Percentiles rank a stretch among this genome's conserved stretches.
Conservation (phyloP, 129 eudicot genomes). For the Glebionis coronaria region DNA sequence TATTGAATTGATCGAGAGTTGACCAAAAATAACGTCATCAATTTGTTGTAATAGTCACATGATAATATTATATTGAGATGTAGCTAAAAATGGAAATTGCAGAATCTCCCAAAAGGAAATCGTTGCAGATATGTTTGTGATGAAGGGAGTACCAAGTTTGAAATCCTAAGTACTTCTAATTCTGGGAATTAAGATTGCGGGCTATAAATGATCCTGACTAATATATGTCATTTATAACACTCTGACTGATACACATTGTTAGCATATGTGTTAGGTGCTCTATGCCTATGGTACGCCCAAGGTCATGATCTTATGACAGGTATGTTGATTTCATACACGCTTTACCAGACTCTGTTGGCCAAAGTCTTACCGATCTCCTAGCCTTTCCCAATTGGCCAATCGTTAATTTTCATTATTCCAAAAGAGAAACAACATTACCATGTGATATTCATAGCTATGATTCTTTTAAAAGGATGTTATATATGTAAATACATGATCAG, state of each 20-base stretch:
- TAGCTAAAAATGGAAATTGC: too few relatives aligned
- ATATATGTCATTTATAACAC: constrained; percentile 5
- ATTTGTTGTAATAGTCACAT: constrained; percentile 5
- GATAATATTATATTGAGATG: too few relatives aligned
- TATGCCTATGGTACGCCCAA: constrained; percentile 6
- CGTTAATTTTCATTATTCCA: too few relatives aligned
- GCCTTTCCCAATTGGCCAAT: too few relatives aligned
- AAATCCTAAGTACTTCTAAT: not conserved
- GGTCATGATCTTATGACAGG: constrained; percentile 12
- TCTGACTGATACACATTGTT: constrained; percentile 9
- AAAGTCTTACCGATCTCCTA: too few relatives aligned
- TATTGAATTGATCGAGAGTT: not conserved
- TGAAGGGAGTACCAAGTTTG: too few relatives aligned
- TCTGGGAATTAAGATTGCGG: not conserved
- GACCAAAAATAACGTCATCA: constrained; percentile 7
- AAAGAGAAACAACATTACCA: too few relatives aligned
- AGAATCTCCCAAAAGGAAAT: too few relatives aligned
- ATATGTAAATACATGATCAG: too few relatives aligned
- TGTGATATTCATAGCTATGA: too few relatives aligned
- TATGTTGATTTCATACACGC: constrained; percentile 9
- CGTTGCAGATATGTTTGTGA: too few relatives aligned
- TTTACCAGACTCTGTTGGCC: not conserved
- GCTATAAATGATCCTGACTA: not conserved
- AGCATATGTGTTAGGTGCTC: constrained; percentile 18
- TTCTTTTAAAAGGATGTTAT: too few relatives aligned